Evolutionary conservation across 345 rosid genomes (phyloP), one percentile per base, ranked within the genome.

Genomic region (Garcia nutans): DNA sequence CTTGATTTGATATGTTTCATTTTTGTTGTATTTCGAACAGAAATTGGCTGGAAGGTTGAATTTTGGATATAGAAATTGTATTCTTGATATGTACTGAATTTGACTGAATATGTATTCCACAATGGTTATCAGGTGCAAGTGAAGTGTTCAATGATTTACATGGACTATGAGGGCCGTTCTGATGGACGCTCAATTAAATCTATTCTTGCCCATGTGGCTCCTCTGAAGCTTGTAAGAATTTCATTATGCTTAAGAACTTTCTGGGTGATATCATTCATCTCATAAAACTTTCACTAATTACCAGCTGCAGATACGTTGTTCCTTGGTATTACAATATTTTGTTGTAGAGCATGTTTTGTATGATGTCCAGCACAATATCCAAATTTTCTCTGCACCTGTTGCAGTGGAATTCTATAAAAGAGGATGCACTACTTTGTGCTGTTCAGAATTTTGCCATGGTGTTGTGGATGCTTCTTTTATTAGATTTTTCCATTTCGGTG

Each of bases 161-260:
- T 92, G 84, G 99, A 96, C 74, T 93, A 85, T 31, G 99, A 96
- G 83, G 99, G 99, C 52, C 96, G 99, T 16, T 91, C 99, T 74
- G 98, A 96, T 79, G 93, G 94, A 71, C 92, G 97, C 45, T 92
- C 99, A 58, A 87, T 93, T 84, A 96, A 93, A 83, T 89, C 98
- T 71, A 92, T 89, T 83, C 94, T 96, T 78, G 89, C 96, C 19
- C 98, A 92, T 78, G 99, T 92, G 70, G 86, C 98, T 67, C 98
- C 99, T 74, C 83, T 93, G 58, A 96, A 96, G 83, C 97, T 96
- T 70, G 99, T 96, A 92, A 76, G 96, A 20, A 62, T 24, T 57
- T 76, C 75, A 77, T 50, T 80, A 26, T 78, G 65, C 66, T 64
- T 31, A 42, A 60, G 17, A 60, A 74, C 45, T 28, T 60, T 37